Evolutionary conservation across 345 rosid genomes (phyloP).

Genomic region (Draba incana): DNA sequence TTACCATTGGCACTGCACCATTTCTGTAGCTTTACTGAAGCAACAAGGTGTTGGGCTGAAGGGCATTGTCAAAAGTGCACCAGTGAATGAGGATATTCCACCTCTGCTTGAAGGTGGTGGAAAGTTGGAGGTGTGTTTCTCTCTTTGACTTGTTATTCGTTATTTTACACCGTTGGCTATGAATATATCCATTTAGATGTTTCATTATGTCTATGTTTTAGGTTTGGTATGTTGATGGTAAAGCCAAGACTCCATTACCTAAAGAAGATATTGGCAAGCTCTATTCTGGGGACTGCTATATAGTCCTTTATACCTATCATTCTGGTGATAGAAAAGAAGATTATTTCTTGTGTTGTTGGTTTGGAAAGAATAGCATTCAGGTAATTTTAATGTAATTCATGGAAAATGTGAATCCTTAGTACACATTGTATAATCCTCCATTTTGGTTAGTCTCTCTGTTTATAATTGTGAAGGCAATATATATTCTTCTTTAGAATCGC

Average conservation of each 20-base stretch:
- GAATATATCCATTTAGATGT: slow-evolving; percentile 1
- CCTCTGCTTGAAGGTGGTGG: slow-evolving; percentile 98
- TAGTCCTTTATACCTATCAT: slow-evolving; percentile 87
- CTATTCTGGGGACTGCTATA: slow-evolving; percentile 94
- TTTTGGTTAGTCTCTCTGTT: slow-evolving; percentile 7
- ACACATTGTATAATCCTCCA: slow-evolving; percentile 1
- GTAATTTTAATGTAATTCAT: slow-evolving; percentile 44
- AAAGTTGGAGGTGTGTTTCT: slow-evolving; percentile 79
- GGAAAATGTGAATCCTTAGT: neutral
- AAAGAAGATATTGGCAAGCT: slow-evolving; percentile 92
- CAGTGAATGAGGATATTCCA: slow-evolving; percentile 88
- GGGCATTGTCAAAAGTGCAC: slow-evolving; percentile 73
- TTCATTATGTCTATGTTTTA: slow-evolving; percentile 36
- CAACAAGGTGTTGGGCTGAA: slow-evolving; percentile 93
- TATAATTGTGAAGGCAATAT: neutral
- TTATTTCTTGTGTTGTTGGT: slow-evolving; percentile 85
- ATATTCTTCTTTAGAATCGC: neutral
- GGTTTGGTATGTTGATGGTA: slow-evolving; percentile 92
- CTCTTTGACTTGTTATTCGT: slow-evolving; percentile 17
- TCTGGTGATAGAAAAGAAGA: slow-evolving; percentile 97
- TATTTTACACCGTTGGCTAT: slow-evolving; percentile 12
- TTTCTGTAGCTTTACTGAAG: slow-evolving; percentile 80
- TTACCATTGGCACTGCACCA: slow-evolving; percentile 30
- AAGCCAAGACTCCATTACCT: slow-evolving; percentile 74
- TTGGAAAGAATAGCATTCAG: slow-evolving; percentile 87